Evolutionary conservation across 495 filamentous ascomycete genomes (phyloP).

Genomic region (Pyronema omphalodes): DNA sequence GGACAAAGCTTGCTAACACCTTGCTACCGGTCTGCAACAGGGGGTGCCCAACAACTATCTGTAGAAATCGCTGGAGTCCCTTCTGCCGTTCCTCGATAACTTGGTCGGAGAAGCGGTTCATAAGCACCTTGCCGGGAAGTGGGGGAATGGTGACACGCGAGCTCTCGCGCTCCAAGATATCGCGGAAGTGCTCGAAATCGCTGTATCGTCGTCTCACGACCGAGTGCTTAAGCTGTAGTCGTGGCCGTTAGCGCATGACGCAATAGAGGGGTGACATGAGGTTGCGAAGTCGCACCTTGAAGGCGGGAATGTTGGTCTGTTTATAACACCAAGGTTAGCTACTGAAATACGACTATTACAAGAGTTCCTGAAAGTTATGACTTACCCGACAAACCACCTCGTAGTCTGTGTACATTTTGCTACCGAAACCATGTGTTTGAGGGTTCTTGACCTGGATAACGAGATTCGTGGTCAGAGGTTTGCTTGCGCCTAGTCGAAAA

Average conservation of each 20-base stretch:
- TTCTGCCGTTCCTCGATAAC: conserved; percentile 91
- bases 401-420: conserved; percentile 96
- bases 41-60: conserved; percentile 94
- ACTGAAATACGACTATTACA: background rate
- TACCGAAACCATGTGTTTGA: conserved; percentile 83
- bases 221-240: conserved; percentile 36
- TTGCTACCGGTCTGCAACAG: conserved; percentile 94
- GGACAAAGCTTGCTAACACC: conserved; percentile 86
- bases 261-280: background rate
- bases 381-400: conserved; percentile 66
- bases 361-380: background rate
- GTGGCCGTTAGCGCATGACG: background rate
- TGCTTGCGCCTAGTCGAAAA: background rate
- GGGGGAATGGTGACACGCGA: conserved; percentile 91
- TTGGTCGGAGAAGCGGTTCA: conserved; percentile 93
- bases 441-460: conserved; percentile 65
- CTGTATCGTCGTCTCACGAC: conserved; percentile 83
- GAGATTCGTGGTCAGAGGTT: conserved; percentile 7
- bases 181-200: conserved; percentile 97
- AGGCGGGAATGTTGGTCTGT: conserved; percentile 88
- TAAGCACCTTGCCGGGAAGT: conserved; percentile 91
- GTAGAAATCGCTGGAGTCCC: conserved; percentile 84
- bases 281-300: conserved; percentile 47
- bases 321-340: background rate
- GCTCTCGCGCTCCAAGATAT: conserved; percentile 88